Percentiles rank a stretch among this genome's conserved stretches.
phyloP scores from a whole-genome alignment of 352 stramenopile genomes.

The Pythium monospermum region DNA sequence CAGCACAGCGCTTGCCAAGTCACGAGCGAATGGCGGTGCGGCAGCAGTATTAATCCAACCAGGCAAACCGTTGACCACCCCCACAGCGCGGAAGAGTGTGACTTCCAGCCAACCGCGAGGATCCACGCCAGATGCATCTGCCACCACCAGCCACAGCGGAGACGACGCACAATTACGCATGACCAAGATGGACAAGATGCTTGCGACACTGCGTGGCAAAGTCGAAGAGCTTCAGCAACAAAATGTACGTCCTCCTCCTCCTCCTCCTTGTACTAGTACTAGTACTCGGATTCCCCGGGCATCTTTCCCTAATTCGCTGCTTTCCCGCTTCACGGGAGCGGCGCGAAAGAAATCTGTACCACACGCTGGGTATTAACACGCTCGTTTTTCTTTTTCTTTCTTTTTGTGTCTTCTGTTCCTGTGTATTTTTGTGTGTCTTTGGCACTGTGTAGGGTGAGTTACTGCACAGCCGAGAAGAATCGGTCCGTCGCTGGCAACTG shows the following conservation, averaged over 20 bases:
- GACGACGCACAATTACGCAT: background rate
- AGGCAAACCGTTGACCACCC: background rate
- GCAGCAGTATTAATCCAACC: no score
- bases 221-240: slow-evolving; percentile 68
- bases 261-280: background rate
- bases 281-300: background rate
- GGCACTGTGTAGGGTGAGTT: slow-evolving; percentile 40
- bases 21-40: no score
- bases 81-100: background rate
- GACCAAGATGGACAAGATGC: slow-evolving; percentile 54
- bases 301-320: slow-evolving; percentile 12
- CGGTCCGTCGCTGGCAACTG: slow-evolving; percentile 53
- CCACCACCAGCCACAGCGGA: background rate
- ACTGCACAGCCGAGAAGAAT: slow-evolving; percentile 53
- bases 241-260: slow-evolving; percentile 45
- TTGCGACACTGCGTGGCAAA: slow-evolving; percentile 45
- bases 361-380: slow-evolving; percentile 7
- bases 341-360: slow-evolving; percentile 11
- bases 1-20: slow-evolving; percentile 10
- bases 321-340: slow-evolving; percentile 9
- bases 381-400: slow-evolving; percentile 2
- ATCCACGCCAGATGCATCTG: no score
- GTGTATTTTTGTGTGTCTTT: slow-evolving; percentile 5
- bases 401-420: slow-evolving; percentile 1
- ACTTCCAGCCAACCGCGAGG: no score